Evolutionary conservation across 1,139 yeast species (phyloP).

Genomic region (Yamadazyma diddensiae): DNA sequence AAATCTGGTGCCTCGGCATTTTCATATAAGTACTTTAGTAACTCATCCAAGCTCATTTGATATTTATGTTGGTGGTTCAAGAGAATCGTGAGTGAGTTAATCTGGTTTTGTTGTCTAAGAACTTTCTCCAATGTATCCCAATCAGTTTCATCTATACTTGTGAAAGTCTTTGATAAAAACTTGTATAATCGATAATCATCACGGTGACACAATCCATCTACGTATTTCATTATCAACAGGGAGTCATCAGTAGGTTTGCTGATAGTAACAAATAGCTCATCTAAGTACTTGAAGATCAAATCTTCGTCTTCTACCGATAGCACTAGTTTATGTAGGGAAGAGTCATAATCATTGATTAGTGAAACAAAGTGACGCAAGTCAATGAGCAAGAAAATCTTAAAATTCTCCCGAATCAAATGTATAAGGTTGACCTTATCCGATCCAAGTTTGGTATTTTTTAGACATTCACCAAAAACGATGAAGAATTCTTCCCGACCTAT

Average conservation of each 20-base stretch:
- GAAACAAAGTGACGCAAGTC: conserved; percentile 36
- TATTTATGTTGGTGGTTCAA: conserved; percentile 20
- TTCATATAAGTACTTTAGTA: conserved; percentile 16
- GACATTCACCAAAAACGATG: conserved; percentile 37
- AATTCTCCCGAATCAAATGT: conserved; percentile 33
- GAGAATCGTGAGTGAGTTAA: conserved; percentile 32
- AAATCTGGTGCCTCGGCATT: conserved; percentile 14
- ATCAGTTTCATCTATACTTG: conserved; percentile 10
- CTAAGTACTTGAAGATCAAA: conserved; percentile 28
- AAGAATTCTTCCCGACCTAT: conserved; percentile 7
- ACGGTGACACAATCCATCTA: conserved; percentile 2
- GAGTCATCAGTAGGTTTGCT: conserved; percentile 7
- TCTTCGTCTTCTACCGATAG: conserved; percentile 25
- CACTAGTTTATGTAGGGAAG: conserved; percentile 35
- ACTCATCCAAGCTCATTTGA: conserved; percentile 25
- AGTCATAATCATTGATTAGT: conserved; percentile 34
- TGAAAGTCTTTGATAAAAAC: conserved; percentile 3
- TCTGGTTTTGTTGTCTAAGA: conserved; percentile 24
- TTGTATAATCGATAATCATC: conserved; percentile 1
- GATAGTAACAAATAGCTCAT: conserved; percentile 15
- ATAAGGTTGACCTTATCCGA: conserved; percentile 34
- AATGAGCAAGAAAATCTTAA: conserved; percentile 30
- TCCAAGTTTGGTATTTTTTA: conserved; percentile 25
- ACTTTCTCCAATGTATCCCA: conserved; percentile 16
- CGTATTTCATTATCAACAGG: conserved; percentile 16